Conservation (phyloP, 1,284 basidiomycete genomes). For the Rhodotorula sp. region DNA sequence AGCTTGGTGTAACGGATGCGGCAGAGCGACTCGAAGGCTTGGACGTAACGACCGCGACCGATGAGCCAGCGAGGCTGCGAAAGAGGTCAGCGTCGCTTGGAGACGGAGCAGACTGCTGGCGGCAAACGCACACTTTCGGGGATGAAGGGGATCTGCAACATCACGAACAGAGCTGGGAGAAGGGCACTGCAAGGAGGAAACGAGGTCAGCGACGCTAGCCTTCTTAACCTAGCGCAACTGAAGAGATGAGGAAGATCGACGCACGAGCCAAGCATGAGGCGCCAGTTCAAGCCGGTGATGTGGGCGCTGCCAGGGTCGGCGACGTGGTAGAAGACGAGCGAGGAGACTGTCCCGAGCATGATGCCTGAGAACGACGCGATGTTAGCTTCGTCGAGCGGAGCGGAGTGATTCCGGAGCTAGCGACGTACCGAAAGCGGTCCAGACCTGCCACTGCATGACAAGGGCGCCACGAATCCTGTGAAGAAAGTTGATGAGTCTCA, state of each 20-base stretch:
- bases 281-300: constrained; percentile 32
- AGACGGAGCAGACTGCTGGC: no score
- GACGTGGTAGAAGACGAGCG: constrained; percentile 36
- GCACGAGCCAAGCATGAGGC: constrained; percentile 16
- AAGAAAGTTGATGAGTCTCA: not conserved
- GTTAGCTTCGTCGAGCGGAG: not conserved
- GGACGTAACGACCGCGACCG: constrained; percentile 61
- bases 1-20: constrained; percentile 64
- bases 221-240: not conserved
- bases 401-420: no score
- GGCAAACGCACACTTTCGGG: not conserved
- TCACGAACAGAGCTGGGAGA: constrained; percentile 48
- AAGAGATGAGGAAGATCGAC: not conserved
- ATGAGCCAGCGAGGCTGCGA: constrained; percentile 66
- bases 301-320: constrained; percentile 39
- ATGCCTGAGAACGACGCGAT: constrained; percentile 28
- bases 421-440: constrained; percentile 53
- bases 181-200: constrained; percentile 38
- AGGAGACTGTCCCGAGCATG: constrained; percentile 47
- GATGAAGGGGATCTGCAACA: constrained; percentile 6
- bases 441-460: constrained; percentile 50
- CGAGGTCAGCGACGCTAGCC: not conserved
- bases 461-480: constrained; percentile 53
- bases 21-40: constrained; percentile 64
- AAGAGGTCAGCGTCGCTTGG: not conserved